Percentiles rank a stretch among this genome's conserved stretches.
Conservation (phyloP, 1,284 basidiomycete genomes). For the Papiliotrema laurentii region DNA sequence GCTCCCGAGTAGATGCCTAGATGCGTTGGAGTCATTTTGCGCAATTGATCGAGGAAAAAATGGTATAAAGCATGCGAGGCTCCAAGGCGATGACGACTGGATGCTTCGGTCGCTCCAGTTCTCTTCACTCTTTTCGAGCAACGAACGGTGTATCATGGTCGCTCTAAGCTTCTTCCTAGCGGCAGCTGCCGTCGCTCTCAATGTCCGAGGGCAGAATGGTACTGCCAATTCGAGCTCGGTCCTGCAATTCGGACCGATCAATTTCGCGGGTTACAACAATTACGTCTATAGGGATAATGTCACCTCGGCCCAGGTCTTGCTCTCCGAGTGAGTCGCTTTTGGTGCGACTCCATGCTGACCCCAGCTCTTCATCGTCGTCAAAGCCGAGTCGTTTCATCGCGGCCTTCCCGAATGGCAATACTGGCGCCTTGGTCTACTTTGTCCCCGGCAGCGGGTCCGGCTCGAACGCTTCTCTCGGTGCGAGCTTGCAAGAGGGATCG, state of each 20-base stretch:
- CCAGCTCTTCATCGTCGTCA: slow-evolving; percentile 19
- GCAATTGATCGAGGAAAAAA: no score
- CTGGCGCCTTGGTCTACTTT: slow-evolving; percentile 48
- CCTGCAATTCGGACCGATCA: slow-evolving; percentile 30
- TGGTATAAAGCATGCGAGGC: no score
- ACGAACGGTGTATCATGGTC: no score
- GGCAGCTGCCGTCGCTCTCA: no score
- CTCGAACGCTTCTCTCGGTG: slow-evolving; percentile 12
- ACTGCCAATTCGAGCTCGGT: slow-evolving; percentile 8
- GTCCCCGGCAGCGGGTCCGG: slow-evolving; percentile 23
- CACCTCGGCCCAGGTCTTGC: slow-evolving; percentile 48
- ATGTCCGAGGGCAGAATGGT: no score
- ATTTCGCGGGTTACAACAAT: slow-evolving; percentile 49
- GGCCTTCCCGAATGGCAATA: slow-evolving; percentile 51
- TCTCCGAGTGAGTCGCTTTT: slow-evolving; percentile 28
- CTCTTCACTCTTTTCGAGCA: no score
- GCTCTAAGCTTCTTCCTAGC: no score
- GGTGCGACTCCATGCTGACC: background rate
- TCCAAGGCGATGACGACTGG: no score
- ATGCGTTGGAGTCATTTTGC: no score
- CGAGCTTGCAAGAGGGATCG: slow-evolving; percentile 27
- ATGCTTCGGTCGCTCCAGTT: no score
- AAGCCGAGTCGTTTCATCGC: slow-evolving; percentile 47
- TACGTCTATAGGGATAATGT: slow-evolving; percentile 49
- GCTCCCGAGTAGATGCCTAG: no score